Evolutionary conservation across 2,329 filamentous ascomycete genomes (phyloP), one percentile per base, ranked within the genome.

Genomic region (Fusarium denticulatum): DNA sequence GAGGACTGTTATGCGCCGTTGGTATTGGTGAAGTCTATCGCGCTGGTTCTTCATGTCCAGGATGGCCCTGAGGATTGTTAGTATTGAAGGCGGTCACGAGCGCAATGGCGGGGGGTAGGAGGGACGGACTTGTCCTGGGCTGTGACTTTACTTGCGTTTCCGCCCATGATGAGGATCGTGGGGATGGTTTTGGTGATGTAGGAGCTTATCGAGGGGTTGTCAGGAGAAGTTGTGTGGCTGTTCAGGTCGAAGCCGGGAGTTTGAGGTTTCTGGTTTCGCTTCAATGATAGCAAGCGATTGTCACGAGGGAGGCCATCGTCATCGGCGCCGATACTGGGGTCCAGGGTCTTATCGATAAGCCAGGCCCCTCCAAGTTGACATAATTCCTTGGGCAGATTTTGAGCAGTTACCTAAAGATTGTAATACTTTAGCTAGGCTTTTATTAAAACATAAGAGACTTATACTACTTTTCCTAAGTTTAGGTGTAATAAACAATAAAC

Each of bases 31-130:
- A 7, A 99, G 92, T 83, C 95, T 97, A 87, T 99, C 96, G 82
- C 96, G 95, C 86, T 98, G 96, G 84, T 91, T 94, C 86, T 98
- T 98, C 86, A 98, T 93, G 85, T 98, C 95, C 79, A 98, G 92
- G 83, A 98, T 98, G 68, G 96, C 96, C 86, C 95, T 98, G 28
- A 43, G 15, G 26, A n/a, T 32, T 24, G 50, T 71, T 67, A 74
- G 58, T 43, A 39, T 30, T 43, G 46, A 28, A 57, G 62, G 67
- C 66, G 64, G 67, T 70, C 62, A 71, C 61, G 61, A 53, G 68
- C 67, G 69, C 74, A 61, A 69, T 61, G 50, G 66, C 42, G 58
- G 64, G 61, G 64, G 49, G 52, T 64, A 13, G 49, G 46, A 67
- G 55, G 61, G 37, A 46, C 89, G 78, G 81, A 97, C 95, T 94